Percentiles rank a stretch among this genome's conserved stretches.
phyloP scores from a whole-genome alignment of 257 asterid species.

The Nicotiana tomentosiformis region DNA sequence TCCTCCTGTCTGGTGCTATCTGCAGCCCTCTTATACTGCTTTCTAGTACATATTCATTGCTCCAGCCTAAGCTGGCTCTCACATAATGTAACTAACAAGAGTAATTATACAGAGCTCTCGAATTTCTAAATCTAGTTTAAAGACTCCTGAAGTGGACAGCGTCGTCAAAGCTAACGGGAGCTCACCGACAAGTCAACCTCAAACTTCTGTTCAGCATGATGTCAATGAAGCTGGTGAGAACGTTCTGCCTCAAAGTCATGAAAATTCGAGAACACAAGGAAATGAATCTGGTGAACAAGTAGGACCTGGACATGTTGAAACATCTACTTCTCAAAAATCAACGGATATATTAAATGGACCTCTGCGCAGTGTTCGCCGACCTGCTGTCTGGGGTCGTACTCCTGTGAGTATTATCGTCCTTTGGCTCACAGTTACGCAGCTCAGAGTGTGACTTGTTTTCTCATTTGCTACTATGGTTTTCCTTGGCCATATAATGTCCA shows the following conservation, averaged over 20 bases:
- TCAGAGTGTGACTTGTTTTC: not conserved
- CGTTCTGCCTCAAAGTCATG: constrained; percentile 20
- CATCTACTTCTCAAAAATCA: constrained; percentile 26
- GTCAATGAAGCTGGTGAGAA: constrained; percentile 18
- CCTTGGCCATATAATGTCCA: not conserved
- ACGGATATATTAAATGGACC: constrained; percentile 36
- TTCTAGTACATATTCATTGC: not conserved
- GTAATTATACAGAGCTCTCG: not conserved
- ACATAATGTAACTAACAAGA: not conserved
- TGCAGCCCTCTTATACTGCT: not conserved
- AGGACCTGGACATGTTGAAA: constrained; percentile 32
- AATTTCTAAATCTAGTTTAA: constrained; percentile 4
- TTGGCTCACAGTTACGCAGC: constrained; percentile 9
- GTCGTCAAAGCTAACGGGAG: constrained; percentile 25
- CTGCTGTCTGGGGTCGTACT: constrained; percentile 69
- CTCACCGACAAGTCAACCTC: constrained; percentile 27
- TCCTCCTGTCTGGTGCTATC: not conserved
- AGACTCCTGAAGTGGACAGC: constrained; percentile 33
- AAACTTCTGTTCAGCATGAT: constrained; percentile 31
- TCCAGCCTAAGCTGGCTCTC: not conserved
- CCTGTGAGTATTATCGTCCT: constrained; percentile 48
- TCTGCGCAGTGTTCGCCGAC: constrained; percentile 30
- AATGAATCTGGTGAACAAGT: constrained; percentile 24
- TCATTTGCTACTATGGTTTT: not conserved
- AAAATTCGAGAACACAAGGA: constrained; percentile 24